These are phyloP conservation scores for Lasiodiplodia hormozganensis DNA, from an alignment of 2,329 filamentous ascomycete genomes.

Conservation along the genomic window DNA sequence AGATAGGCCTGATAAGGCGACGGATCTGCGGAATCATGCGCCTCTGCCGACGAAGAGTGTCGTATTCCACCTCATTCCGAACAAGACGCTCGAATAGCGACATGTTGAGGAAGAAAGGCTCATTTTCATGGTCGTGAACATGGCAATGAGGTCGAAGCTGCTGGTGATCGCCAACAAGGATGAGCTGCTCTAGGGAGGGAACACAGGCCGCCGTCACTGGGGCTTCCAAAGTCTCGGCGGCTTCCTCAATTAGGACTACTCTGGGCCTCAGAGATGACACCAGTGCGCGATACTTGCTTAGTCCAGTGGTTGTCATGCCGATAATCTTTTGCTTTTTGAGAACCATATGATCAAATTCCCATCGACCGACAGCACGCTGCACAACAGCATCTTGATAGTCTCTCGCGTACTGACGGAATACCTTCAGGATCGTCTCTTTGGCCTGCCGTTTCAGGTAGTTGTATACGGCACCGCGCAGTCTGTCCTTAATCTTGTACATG, in stretches of 20 bases:
- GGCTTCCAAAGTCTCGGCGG: slow-evolving; percentile 76
- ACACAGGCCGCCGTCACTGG: slow-evolving; percentile 67
- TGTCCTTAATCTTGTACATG: slow-evolving; percentile 65
- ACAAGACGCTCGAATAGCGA: slow-evolving; percentile 84
- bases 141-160: slow-evolving; percentile 76
- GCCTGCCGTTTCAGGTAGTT: slow-evolving; percentile 65
- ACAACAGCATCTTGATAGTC: slow-evolving; percentile 59
- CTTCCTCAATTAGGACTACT: slow-evolving; percentile 78
- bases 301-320: slow-evolving; percentile 78
- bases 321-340: slow-evolving; percentile 67
- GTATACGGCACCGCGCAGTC: slow-evolving; percentile 70
- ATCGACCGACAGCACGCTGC: slow-evolving; percentile 63
- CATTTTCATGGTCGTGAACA: slow-evolving; percentile 62
- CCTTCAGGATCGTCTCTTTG: slow-evolving; percentile 55
- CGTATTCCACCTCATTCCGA: slow-evolving; percentile 67
- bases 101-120: slow-evolving; percentile 71
- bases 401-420: slow-evolving; percentile 59
- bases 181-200: slow-evolving; percentile 67
- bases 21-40: slow-evolving; percentile 75
- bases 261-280: slow-evolving; percentile 70
- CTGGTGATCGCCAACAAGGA: slow-evolving; percentile 80
- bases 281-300: slow-evolving; percentile 79
- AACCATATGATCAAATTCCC: slow-evolving; percentile 66
- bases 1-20: slow-evolving; percentile 67
- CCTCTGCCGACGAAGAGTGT: slow-evolving; percentile 72